These are phyloP conservation scores for Heterobasidion occidentale DNA, from an alignment of 1,284 basidiomycete genomes.

Conservation along the genomic window DNA sequence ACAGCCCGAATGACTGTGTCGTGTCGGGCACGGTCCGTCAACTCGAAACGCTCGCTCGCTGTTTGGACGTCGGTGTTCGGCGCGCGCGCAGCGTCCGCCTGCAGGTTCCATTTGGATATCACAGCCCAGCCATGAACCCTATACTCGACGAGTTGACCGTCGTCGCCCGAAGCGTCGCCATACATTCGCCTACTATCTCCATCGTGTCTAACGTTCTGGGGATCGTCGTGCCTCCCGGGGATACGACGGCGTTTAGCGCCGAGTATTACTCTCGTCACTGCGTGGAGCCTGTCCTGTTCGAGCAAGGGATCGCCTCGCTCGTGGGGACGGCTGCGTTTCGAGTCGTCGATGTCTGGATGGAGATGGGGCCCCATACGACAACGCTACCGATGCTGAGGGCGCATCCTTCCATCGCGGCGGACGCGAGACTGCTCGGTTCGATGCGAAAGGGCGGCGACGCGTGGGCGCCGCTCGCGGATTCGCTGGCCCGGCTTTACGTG, in stretches of 20 bases:
- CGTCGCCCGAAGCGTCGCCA: slow-evolving; percentile 27
- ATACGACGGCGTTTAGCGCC: slow-evolving; percentile 35
- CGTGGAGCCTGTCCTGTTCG: slow-evolving; percentile 50
- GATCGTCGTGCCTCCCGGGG: slow-evolving; percentile 41
- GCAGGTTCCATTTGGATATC: slow-evolving; percentile 53
- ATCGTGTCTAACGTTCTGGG: slow-evolving; percentile 55
- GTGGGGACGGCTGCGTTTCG: slow-evolving; percentile 17
- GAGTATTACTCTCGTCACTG: slow-evolving; percentile 57
- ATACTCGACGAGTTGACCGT: slow-evolving; percentile 37
- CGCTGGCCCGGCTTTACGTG: slow-evolving; percentile 42
- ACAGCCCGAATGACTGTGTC: slow-evolving; percentile 48
- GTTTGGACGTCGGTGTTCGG: slow-evolving; percentile 29
- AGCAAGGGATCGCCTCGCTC: slow-evolving; percentile 36
- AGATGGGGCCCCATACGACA: slow-evolving; percentile 55
- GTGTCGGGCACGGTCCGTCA: slow-evolving; percentile 43
- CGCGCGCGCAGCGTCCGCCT: slow-evolving; percentile 36
- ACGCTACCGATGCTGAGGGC: slow-evolving; percentile 48
- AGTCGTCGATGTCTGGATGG: slow-evolving; percentile 45
- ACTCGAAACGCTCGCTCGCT: slow-evolving; percentile 32
- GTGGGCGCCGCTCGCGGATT: slow-evolving; percentile 34
- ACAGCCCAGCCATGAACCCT: slow-evolving; percentile 54
- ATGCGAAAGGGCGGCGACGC: slow-evolving; percentile 36
- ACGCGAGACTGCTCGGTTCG: slow-evolving; percentile 34
- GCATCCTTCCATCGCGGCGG: slow-evolving; percentile 24
- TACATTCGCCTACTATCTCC: slow-evolving; percentile 43